Base-by-base conservation (phyloP, 1,284 basidiomycete species). In the Peniophora sp. region DNA sequence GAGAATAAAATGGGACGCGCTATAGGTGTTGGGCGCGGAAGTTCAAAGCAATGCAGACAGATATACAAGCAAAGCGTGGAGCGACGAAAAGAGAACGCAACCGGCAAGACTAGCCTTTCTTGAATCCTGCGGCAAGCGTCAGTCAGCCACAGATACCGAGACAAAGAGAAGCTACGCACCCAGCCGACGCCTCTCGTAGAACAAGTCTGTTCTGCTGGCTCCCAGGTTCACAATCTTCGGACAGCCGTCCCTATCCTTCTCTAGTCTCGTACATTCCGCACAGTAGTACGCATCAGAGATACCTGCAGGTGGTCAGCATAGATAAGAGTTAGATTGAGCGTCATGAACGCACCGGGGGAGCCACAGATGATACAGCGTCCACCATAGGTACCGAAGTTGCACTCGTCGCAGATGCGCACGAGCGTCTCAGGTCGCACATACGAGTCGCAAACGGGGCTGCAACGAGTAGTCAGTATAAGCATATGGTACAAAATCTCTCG, bases 241-340 rank as follows among this genome's bases (percentile, higher is more conserved):
- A 72, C 97, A 99, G 0, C 97, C 97, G 64, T 99, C 97, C 27
- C 97, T 75, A 63, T 98, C 96, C 64, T 99, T 99, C 67, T 99
- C 97, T 50, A 99, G 72, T 49, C 93, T 75, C 23, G 94, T 97
- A 63, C 97, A 99, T 69, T 96, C 93, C 2, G 92, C 92, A 60
- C 95, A 97, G 62, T 97, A 97, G 68, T 97, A 97, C 1, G 94
- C 95, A 65, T 97, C 95, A 23, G 93, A 97, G 52, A 97, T 95
- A 61, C 94, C 94, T 92, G 59, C 10, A 32, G 49, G 23, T 8
- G 43, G 24, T 22, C 23, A 27, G 12, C 56, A 44, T 20, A 23
- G 23, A 44, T 41, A 12, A 23, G 27, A 3, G 32, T n/a, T 27
- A 14, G 41, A 46, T 48, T 9, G 5, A 34, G 2, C 36, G 24